Evolutionary conservation across 2,329 filamentous ascomycete genomes (phyloP), one percentile per base, ranked within the genome.

Genomic region (Blumeria hordei): DNA sequence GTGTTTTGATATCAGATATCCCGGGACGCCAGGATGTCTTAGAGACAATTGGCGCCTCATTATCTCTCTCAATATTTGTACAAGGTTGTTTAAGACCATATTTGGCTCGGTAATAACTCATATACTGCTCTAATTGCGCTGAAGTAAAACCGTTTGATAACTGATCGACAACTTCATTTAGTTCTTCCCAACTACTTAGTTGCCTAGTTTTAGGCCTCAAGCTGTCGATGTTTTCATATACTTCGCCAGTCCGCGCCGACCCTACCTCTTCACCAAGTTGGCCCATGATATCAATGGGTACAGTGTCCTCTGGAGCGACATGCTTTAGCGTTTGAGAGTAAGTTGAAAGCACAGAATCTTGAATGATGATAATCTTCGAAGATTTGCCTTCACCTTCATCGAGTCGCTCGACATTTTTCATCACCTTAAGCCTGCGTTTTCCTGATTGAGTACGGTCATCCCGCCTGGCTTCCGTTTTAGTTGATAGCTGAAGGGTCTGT

Each of bases 351-450:
- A 59, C 57, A 1, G 61, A 61, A 55, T 65, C 63, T 57, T 61
- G 60, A n/a, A 67, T 60, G 14, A 67, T 59, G 50, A 67, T 59
- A 16, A 66, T 60, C 34, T 65, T 59, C 0, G 63, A 57, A 3
- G 56, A 56, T 16, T 62, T 58, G 14, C 63, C 54, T 28, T 41
- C 14, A 9, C 32, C 10, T 6, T 10, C 44, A 18, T 49, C 32
- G 12, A 49, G 12, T 49, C 21, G 18, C 32, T 49, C 44, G 7
- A 49, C 28, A 14, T 28, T 49, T 28, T 32, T 28, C 12, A 49
- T 6, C 28, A 21, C 32, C 6, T 21, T 49, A 28, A 16, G 37
- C n/a, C 21, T 28, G 21, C 21, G 21, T 28, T 28, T 28, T 28
- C 21, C 21, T 4, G 21, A 28, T 28, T 28, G 21, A 28, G 21